phyloP scores from a whole-genome alignment of 2,329 filamentous ascomycete species.

The Cordyceps cicadae region DNA sequence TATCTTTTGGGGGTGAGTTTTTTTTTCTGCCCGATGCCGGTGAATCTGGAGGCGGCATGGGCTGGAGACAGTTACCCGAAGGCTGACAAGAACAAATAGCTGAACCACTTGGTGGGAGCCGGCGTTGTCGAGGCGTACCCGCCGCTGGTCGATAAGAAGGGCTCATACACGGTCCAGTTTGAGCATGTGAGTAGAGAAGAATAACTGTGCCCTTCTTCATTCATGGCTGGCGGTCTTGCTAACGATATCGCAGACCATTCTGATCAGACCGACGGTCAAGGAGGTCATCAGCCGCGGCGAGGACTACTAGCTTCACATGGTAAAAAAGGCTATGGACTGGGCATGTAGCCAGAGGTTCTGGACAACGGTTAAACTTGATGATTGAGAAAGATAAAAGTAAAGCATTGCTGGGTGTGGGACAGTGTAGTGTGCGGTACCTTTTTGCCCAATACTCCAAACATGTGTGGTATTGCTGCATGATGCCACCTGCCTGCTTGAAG shows the following conservation, averaged over 20 bases:
- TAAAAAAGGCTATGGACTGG: not conserved
- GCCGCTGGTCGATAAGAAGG: slow-evolving; percentile 83
- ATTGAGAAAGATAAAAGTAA: not conserved
- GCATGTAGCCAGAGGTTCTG: not conserved
- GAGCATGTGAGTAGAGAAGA: slow-evolving; percentile 67
- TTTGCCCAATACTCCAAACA: not conserved
- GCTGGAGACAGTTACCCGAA: not conserved
- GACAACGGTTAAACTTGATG: not conserved
- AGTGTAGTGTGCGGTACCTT: not conserved
- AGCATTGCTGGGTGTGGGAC: not conserved
- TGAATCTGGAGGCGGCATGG: not conserved
- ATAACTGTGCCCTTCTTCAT: not conserved
- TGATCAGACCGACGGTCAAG: slow-evolving; percentile 73
- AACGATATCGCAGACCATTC: slow-evolving; percentile 50
- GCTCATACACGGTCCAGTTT: slow-evolving; percentile 87
- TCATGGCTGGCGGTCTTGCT: slow-evolving; percentile 9
- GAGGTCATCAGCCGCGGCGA: slow-evolving; percentile 81
- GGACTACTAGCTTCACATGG: slow-evolving; percentile 54
- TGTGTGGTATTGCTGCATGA: not conserved
- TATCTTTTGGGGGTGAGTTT: slow-evolving; percentile 73
- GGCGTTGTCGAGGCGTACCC: slow-evolving; percentile 89
- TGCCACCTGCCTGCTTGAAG: not conserved
- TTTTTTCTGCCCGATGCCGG: not conserved
- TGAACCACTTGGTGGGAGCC: slow-evolving; percentile 75
- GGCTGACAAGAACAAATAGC: slow-evolving; percentile 32